Evolutionary conservation across 345 rosid genomes (phyloP), one percentile per base, ranked within the genome.

Genomic region (Cochlearia excelsa): DNA sequence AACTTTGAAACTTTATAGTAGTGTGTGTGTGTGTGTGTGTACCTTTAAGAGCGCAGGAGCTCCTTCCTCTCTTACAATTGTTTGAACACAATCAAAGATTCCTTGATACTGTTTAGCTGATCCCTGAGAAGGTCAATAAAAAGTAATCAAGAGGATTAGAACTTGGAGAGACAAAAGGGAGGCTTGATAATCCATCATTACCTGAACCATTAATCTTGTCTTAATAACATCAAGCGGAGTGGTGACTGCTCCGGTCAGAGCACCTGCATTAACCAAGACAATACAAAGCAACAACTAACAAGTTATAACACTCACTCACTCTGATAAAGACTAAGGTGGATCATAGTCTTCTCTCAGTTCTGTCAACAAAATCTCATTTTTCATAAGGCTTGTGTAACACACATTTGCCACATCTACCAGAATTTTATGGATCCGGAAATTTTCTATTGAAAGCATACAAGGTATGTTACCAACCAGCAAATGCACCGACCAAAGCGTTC

Each of bases 121-220:
- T 66, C 96, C 96, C 97, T 93, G 56, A 52, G 41, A 48, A 57
- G 41, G 8, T 35, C 39, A 47, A 56, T 49, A 28, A 43, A 11
- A 28, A 45, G 6, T 40, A 46, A 33, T 7, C 6, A 11, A 44
- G 51, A 23, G 9, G 29, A 58, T 35, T 39, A 6, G 50, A n/a
- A 10, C 30, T 35, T 26, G 46, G 47, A 9, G 43, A 10, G 1
- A 46, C 50, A 49, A 65, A 26, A 7, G 31, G 34, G 47, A 7
- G 41, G 33, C 60, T 29, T 59, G 61, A 23, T 6, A 45, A 27
- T 28, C 11, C 47, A 10, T 30, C 52, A 84, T 39, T 75, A 89
- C 99, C 94, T 93, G 97, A 84, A 81, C 78, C 99, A 93, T 93
- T 74, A 89, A 72, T 51, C 99, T 87, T 46, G 99, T 93, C 78